These are phyloP conservation scores for Anaeramoeba flamelloides DNA, from an alignment of 78 protist species.

Conservation along the genomic window DNA sequence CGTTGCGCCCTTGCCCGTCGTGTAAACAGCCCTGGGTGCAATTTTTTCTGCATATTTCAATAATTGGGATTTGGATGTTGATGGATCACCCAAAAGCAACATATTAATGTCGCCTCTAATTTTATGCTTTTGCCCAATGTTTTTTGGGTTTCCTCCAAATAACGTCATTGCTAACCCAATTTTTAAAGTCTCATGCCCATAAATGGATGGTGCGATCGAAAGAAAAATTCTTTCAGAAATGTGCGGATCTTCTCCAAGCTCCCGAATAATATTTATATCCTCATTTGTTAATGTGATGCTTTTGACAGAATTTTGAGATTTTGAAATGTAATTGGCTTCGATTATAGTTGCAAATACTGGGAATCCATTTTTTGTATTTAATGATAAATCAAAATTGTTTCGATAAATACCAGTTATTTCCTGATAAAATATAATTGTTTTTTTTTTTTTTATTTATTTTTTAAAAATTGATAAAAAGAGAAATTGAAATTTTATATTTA, in stretches of 20 bases:
- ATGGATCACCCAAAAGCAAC: conserved; percentile 97
- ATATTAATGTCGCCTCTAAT: conserved; percentile 90
- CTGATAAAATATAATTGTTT: too few relatives aligned
- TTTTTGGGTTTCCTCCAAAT: conserved; percentile 83
- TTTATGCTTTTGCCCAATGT: conserved; percentile 45
- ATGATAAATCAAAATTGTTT: conserved; percentile 44
- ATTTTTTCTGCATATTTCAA: conserved; percentile 45
- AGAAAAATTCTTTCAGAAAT: conserved; percentile 37
- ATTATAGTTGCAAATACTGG: conserved; percentile 91
- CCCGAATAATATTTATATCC: conserved; percentile 47
- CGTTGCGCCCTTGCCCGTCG: conserved; percentile 90
- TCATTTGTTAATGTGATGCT: conserved; percentile 65
- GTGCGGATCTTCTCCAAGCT: conserved; percentile 37
- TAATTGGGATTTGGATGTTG: conserved; percentile 97
- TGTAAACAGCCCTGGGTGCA: conserved; percentile 60
- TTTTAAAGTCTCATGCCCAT: conserved; percentile 91
- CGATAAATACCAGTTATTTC: conserved; percentile 34
- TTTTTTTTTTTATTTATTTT: too few relatives aligned
- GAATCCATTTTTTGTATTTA: conserved; percentile 74
- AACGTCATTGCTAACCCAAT: conserved; percentile 75
- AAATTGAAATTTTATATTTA: too few relatives aligned
- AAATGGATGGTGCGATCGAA: conserved; percentile 92
- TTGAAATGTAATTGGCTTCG: conserved; percentile 75
- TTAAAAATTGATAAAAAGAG: too few relatives aligned
- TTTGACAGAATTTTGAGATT: conserved; percentile 28